Evolutionary conservation across 2,329 filamentous ascomycete genomes (phyloP).

Genomic region (Aspergillus cejpii): DNA sequence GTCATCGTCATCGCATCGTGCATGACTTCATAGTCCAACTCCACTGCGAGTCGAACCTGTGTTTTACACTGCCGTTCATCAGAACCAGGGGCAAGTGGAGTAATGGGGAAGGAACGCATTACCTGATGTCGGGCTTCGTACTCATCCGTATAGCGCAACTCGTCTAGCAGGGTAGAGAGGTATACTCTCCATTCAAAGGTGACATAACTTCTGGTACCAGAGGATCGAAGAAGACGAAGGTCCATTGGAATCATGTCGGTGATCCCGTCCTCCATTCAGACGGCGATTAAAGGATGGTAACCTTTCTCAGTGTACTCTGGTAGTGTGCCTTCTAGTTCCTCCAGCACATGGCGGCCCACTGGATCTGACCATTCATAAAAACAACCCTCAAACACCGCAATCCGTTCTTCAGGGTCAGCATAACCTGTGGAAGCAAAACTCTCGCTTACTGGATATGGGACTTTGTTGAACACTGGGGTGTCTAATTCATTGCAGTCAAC

Average conservation of each 20-base stretch:
- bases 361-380: background rate
- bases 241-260: background rate
- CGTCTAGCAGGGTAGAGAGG: background rate
- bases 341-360: background rate
- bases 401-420: background rate
- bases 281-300: background rate
- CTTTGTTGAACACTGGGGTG: background rate
- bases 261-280: background rate
- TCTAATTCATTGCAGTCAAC: accelerated
- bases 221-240: background rate
- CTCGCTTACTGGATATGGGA: background rate
- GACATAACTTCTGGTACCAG: background rate
- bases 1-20: background rate
- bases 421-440: background rate
- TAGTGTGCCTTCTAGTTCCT: background rate
- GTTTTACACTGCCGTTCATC: background rate
- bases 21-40: background rate
- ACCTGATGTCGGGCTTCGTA: background rate
- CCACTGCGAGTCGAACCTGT: background rate
- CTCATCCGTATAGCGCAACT: background rate
- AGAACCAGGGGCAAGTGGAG: background rate
- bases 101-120: background rate
- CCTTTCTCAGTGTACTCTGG: background rate
- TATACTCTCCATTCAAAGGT: background rate
- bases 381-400: background rate